These are phyloP conservation scores for Claviceps arundinis DNA, from an alignment of 2,329 filamentous ascomycete species.

Conservation along the genomic window DNA sequence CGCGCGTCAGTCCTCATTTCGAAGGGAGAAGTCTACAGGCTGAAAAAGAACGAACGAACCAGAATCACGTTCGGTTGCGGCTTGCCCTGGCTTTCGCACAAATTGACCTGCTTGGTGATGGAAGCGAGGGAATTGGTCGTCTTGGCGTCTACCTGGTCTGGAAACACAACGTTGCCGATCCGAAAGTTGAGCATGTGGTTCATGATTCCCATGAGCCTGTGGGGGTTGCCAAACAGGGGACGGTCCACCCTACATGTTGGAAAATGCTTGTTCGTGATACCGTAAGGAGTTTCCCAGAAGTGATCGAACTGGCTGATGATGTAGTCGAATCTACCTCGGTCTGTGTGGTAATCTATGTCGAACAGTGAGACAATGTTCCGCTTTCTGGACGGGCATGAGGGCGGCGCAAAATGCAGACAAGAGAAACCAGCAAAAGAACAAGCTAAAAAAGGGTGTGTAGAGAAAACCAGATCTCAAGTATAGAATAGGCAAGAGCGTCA, in stretches of 20 bases:
- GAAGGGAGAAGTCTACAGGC: background rate
- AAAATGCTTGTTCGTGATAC: slow-evolving; percentile 44
- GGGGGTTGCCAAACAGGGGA: slow-evolving; percentile 30
- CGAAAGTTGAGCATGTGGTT: slow-evolving; percentile 24
- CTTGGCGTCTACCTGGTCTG: slow-evolving; percentile 16
- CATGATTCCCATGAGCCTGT: slow-evolving; percentile 30
- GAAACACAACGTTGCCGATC: slow-evolving; percentile 21
- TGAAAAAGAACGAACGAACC: slow-evolving; percentile 10
- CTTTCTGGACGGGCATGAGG: background rate
- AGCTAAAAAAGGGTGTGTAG: background rate
- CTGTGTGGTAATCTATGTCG: slow-evolving; percentile 42
- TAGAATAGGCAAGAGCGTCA: background rate
- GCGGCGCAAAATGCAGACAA: background rate
- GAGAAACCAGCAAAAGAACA: background rate
- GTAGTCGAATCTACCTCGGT: slow-evolving; percentile 40
- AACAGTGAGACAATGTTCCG: background rate
- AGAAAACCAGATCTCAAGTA: no score
- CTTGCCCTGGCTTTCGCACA: slow-evolving; percentile 15
- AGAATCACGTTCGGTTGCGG: slow-evolving; percentile 20
- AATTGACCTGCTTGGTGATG: slow-evolving; percentile 16
- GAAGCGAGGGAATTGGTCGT: slow-evolving; percentile 23
- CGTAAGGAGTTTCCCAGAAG: slow-evolving; percentile 62
- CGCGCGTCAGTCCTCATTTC: slow-evolving; percentile 8
- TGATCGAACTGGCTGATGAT: slow-evolving; percentile 51
- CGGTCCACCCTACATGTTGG: slow-evolving; percentile 54